phyloP scores from a whole-genome alignment of 1,284 basidiomycete species.

The Malassezia vespertilionis region DNA sequence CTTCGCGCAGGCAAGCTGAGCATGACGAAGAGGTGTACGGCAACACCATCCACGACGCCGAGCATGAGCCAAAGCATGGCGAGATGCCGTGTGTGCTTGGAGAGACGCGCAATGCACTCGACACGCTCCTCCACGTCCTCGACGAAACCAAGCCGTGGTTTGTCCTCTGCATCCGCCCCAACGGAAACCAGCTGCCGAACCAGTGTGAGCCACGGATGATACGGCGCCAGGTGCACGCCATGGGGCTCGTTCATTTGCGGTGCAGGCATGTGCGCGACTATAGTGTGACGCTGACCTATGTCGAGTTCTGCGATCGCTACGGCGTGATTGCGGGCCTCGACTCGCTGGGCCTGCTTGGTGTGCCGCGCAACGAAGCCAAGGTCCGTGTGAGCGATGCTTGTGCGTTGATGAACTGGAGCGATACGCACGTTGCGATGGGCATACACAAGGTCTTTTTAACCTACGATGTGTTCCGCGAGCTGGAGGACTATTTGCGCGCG shows the following conservation, averaged over 20 bases:
- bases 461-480: conserved; percentile 70
- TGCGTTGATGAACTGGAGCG: conserved; percentile 58
- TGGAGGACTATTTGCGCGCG: conserved; percentile 76
- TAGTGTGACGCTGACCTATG: conserved; percentile 66
- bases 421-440: conserved; percentile 68
- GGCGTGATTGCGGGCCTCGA: conserved; percentile 29
- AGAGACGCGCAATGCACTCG: conserved; percentile 71
- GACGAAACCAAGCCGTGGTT: conserved; percentile 85
- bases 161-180: conserved; percentile 82
- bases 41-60: conserved; percentile 17
- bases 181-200: conserved; percentile 84
- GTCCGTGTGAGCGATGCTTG: conserved; percentile 50
- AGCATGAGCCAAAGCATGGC: conserved; percentile 17
- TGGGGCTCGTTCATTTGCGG: conserved; percentile 65
- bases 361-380: conserved; percentile 50
- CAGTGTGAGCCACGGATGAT: conserved; percentile 83
- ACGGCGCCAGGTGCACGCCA: conserved; percentile 76
- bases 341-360: conserved; percentile 50
- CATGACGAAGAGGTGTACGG: conserved; percentile 31
- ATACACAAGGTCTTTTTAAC: conserved; percentile 74
- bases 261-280: conserved; percentile 37
- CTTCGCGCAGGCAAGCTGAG: conserved; percentile 50
- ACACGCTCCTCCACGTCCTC: conserved; percentile 75
- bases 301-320: conserved; percentile 70
- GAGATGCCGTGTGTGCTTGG: conserved; percentile 61